phyloP scores from a whole-genome alignment of 345 rosid genomes.

The Aquilaria malaccensis region DNA sequence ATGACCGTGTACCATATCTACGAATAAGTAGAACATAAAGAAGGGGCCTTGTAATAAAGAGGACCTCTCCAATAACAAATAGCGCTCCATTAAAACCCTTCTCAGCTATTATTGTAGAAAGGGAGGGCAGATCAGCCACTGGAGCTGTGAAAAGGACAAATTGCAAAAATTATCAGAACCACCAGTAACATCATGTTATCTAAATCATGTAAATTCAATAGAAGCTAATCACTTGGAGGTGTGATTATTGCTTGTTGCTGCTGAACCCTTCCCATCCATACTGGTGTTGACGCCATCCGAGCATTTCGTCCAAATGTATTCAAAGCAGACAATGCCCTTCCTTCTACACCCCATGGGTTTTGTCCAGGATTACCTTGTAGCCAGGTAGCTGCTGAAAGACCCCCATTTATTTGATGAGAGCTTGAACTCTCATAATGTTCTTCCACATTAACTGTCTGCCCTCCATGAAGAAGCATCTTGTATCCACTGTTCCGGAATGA shows the following conservation, averaged over 20 bases:
- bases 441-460: constrained; percentile 64
- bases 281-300: constrained; percentile 37
- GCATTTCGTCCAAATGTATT: constrained; percentile 78
- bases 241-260: constrained; percentile 54
- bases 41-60: constrained; percentile 80
- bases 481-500: constrained; percentile 67
- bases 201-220: constrained; percentile 5
- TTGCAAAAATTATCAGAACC: constrained; percentile 8
- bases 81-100: constrained; percentile 60
- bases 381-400: constrained; percentile 18
- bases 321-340: constrained; percentile 76
- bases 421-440: constrained; percentile 26
- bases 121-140: constrained; percentile 31
- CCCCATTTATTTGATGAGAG: constrained; percentile 26
- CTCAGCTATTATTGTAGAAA: constrained; percentile 53
- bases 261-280: constrained; percentile 55
- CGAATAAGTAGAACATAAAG: constrained; percentile 79
- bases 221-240: constrained; percentile 35
- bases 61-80: constrained; percentile 61
- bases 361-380: constrained; percentile 23
- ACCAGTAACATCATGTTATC: constrained; percentile 2
- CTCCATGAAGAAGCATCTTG: constrained; percentile 93
- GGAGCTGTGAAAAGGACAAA: constrained; percentile 26
- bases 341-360: constrained; percentile 59
- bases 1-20: constrained; percentile 70